Evolutionary conservation across 2,329 filamentous ascomycete species (phyloP).

Genomic region (Aspergillus pseudoterreus): DNA sequence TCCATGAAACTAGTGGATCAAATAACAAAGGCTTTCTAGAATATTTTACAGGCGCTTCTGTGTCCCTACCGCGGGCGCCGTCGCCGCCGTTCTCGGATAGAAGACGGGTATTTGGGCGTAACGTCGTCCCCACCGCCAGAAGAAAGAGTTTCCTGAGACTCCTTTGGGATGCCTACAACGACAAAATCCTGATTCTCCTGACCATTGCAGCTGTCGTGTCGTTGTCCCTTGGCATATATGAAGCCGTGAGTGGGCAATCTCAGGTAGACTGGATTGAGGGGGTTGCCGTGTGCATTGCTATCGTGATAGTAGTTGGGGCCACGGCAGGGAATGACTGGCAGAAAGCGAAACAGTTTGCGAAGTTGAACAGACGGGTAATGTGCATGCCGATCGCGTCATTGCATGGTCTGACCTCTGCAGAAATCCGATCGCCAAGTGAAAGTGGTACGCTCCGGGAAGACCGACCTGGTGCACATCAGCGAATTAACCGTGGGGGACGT

Average conservation of each 20-base stretch:
- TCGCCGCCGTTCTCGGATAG: constrained; percentile 55
- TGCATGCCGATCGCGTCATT: constrained; percentile 46
- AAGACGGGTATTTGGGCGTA: constrained; percentile 64
- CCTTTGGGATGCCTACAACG: constrained; percentile 73
- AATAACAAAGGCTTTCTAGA: neutral
- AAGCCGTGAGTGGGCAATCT: constrained; percentile 50
- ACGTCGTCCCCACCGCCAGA: constrained; percentile 60
- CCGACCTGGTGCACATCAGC: constrained; percentile 56
- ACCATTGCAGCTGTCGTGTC: constrained; percentile 66
- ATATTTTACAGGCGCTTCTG: neutral
- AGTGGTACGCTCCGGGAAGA: constrained; percentile 62
- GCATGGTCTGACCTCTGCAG: constrained; percentile 21
- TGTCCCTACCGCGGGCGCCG: constrained; percentile 5
- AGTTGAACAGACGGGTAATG: constrained; percentile 66
- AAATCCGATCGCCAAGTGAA: constrained; percentile 61
- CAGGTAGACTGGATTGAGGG: constrained; percentile 75
- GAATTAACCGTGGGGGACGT: constrained; percentile 66
- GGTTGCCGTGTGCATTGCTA: constrained; percentile 72
- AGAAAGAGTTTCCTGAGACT: constrained; percentile 63
- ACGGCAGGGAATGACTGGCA: constrained; percentile 74
- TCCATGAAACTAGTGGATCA: neutral
- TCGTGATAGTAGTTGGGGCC: constrained; percentile 68
- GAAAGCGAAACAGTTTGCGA: constrained; percentile 72
- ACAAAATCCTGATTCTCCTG: constrained; percentile 68
- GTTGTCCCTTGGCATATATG: constrained; percentile 66